Evolutionary conservation across 1,284 basidiomycete species (phyloP).

Genomic region (Tausonia pullulans): DNA sequence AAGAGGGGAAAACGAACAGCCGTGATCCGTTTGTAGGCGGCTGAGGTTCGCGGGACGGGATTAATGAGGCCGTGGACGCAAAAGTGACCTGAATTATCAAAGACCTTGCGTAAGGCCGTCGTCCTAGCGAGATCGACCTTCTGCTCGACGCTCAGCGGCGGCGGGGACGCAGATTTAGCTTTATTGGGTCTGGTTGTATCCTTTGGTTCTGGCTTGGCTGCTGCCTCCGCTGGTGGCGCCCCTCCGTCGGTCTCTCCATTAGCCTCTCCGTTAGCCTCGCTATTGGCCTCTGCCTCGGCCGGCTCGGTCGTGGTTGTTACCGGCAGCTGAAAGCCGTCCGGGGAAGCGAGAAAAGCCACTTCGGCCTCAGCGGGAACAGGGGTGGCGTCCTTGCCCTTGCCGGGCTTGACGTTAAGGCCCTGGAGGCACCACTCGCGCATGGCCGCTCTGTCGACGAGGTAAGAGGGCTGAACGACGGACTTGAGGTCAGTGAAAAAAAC

Average conservation of each 20-base stretch:
- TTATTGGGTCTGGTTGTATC: no score
- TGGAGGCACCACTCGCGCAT: background rate
- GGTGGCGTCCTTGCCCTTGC: background rate
- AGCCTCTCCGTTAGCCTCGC: no score
- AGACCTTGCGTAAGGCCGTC: background rate
- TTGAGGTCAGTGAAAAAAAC: background rate
- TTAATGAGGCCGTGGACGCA: conserved; percentile 1
- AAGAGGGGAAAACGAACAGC: background rate
- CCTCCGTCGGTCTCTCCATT: no score
- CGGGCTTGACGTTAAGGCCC: background rate
- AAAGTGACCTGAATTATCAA: background rate
- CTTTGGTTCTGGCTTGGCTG: no score
- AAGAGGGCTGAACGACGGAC: background rate
- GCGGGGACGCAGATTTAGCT: no score
- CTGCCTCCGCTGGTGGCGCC: no score
- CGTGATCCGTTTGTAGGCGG: background rate
- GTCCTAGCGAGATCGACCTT: background rate
- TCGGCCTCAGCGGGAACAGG: background rate
- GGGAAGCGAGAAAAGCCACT: background rate
- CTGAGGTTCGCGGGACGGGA: background rate
- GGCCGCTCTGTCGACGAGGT: background rate
- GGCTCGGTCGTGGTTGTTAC: no score
- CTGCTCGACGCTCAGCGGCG: background rate
- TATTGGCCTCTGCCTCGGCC: no score
- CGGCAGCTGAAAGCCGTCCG: background rate